Base-by-base conservation (phyloP, 2,329 filamentous ascomycete genomes). In the Talaromyces sp. region DNA sequence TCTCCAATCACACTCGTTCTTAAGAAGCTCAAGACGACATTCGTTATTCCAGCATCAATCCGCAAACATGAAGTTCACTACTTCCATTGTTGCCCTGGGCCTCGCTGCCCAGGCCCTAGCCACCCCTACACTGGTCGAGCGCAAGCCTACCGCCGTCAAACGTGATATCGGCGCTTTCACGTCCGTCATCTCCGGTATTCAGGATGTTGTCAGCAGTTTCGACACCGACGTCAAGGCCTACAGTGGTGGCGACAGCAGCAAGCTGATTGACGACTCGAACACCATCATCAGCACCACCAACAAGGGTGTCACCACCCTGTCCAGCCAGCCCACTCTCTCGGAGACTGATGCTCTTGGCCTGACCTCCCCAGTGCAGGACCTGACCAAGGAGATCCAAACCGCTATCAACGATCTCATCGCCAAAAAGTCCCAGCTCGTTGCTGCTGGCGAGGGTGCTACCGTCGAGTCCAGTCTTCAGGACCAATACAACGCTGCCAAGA, bases 381-480 rank as follows among this genome's bases (percentile, higher is more conserved):
- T 74, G 60, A 71, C 63, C 61, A 55, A 64, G 13, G 58, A 68
- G 55, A 63, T 73, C 61, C 49, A 72, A 49, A 49, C 41, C 53
- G 58, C 64, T 49, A 60, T 73, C 61, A n/a, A 53, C 53, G 58
- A 66, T 52, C 61, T 73, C 56, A 68, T 67, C 52, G 27, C 21
- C 56, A 71, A 71, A 67, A 71, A 73, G 66, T 31, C 55, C 27
- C 29, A 63, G 31, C 62, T 72, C 62, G 69, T 68, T 41, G 57
- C 60, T 31, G 69, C 69, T 38, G 67, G 68, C 31, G 59, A 62
- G 9, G 70, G 65, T 27, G 61, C 52, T 27, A 55, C 49, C 6
- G 64, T 71, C 64, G 62, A 68, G 55, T n/a, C 63, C 27, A 31
- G 60, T 35, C 67, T 74, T 17, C 49, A 67, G 46, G 52, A 66